Conservation (phyloP, 2,329 filamentous ascomycete genomes). For the Neofusicoccum kwambonambiense region DNA sequence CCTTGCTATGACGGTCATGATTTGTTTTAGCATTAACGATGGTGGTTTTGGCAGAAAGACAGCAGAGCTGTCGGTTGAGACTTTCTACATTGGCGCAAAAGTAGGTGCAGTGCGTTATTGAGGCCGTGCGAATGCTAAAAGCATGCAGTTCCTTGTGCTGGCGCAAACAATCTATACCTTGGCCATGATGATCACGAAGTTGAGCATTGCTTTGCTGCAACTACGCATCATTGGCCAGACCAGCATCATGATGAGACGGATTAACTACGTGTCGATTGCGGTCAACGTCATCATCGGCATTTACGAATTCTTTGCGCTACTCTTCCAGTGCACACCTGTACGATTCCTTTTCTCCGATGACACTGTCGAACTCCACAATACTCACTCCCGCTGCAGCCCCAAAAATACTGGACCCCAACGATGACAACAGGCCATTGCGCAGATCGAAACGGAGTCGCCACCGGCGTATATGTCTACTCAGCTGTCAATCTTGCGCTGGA, state of each 20-base stretch:
- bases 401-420: background rate
- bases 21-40: background rate
- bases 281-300: constrained; percentile 1
- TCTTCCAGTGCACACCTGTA: constrained; percentile 9
- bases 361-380: background rate
- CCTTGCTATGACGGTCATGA: background rate
- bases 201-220: constrained; percentile 3
- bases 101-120: background rate
- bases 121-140: background rate
- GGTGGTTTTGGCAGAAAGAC: background rate
- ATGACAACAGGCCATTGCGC: background rate
- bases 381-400: background rate
- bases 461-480: constrained; percentile 6
- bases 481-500: background rate
- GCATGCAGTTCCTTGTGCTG: background rate
- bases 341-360: background rate
- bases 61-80: background rate
- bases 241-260: background rate
- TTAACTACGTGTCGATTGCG: background rate
- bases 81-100: background rate
- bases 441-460: background rate
- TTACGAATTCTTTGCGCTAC: constrained; percentile 5
- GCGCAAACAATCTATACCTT: background rate
- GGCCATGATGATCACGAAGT: background rate
- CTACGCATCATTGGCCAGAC: constrained; percentile 8